These are phyloP conservation scores for Dysphania ambrosioides DNA, from an alignment of 148 eudicot species.

Conservation along the genomic window DNA sequence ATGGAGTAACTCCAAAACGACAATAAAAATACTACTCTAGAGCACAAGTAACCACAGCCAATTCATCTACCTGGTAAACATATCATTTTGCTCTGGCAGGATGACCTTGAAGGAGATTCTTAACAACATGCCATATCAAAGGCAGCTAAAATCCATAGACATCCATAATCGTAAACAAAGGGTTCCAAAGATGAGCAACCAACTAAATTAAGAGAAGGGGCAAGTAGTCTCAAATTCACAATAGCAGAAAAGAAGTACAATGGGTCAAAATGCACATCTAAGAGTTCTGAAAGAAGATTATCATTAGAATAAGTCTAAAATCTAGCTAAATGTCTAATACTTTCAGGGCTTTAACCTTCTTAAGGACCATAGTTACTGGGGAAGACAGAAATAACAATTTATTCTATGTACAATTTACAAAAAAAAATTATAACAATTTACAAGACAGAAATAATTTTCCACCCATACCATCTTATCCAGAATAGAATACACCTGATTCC, in stretches of 20 bases:
- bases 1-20: not conserved
- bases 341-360: not conserved
- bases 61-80: not conserved
- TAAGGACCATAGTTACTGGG: not conserved
- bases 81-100: not conserved
- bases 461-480: not conserved
- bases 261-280: not conserved
- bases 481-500: too few relatives aligned
- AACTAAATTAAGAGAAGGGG: not conserved
- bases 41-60: not conserved
- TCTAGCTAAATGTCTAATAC: not conserved
- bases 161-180: not conserved
- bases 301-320: not conserved
- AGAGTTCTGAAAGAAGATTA: not conserved
- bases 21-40: not conserved
- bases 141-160: not conserved
- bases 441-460: not conserved
- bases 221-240: not conserved
- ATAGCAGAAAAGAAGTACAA: not conserved
- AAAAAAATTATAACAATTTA: too few relatives aligned
- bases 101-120: not conserved
- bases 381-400: too few relatives aligned
- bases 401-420: not conserved
- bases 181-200: not conserved
- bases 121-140: not conserved